Evolutionary conservation across 2,329 filamentous ascomycete genomes (phyloP).

Genomic region (Pestalotiopsis sp.): DNA sequence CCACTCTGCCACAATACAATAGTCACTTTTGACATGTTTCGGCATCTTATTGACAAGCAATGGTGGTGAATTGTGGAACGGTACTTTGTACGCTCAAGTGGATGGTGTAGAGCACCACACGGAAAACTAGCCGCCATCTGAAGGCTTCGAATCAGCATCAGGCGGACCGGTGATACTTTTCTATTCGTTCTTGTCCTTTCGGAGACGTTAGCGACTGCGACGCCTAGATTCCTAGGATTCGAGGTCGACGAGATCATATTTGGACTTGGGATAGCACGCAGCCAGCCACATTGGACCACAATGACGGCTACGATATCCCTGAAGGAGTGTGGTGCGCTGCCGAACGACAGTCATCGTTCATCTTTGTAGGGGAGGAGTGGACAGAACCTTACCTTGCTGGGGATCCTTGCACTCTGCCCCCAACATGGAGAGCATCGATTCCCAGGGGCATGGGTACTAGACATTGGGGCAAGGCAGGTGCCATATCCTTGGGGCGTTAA

Average conservation of each 20-base stretch:
- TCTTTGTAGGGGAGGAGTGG: background rate
- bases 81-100: background rate
- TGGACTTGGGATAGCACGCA: background rate
- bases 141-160: background rate
- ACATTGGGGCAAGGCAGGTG: background rate
- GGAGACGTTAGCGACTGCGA: background rate
- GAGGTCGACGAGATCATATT: background rate
- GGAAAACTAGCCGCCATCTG: background rate
- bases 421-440: background rate
- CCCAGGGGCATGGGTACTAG: background rate
- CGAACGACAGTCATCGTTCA: background rate
- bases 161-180: background rate
- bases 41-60: background rate
- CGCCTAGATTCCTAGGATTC: background rate
- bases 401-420: background rate
- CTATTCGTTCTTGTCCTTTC: background rate
- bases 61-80: background rate
- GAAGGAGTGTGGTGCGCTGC: slow-evolving; percentile 8
- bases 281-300: slow-evolving; percentile 14
- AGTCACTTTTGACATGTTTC: background rate
- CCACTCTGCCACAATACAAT: background rate
- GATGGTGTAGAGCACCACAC: background rate
- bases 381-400: slow-evolving; percentile 3
- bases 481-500: background rate
- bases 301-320: slow-evolving; percentile 12